Base-by-base conservation (phyloP, 176 grass and related monocot species). In the Triticum dicoccoides region DNA sequence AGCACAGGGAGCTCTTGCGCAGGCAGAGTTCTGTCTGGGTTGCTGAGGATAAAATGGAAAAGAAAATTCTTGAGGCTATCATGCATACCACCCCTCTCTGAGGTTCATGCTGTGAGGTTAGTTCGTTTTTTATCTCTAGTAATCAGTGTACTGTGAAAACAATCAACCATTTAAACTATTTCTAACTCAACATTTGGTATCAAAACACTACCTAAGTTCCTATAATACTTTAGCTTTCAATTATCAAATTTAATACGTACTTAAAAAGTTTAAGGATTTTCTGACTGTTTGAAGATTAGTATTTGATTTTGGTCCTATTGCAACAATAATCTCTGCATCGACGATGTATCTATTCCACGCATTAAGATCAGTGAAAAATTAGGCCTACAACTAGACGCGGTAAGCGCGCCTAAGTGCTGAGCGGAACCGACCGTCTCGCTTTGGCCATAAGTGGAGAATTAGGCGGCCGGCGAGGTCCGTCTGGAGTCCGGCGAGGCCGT, bases 21-120 rank as follows among this genome's bases (percentile, higher is more conserved):
- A 87, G 76, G 52, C 73, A 93, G 80, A 93, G 95, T 69, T 83
- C 89, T 15, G 5, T 90, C 15, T 95, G 95, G 95, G 66, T 98
- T 90, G 24, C 91, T 45, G 85, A 90, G 76, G 76, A 90, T 49
- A 89, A 91, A 38, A 85, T 98, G n/a, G 85, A 90, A 8, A 17
- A 73, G 8, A 86, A 71, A 78, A 88, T 95, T 56, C 63, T 88
- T 0, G 73, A 87, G 12, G 86, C 92, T 38, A 81, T 94, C 23
- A 13, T 62, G 14, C 52, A 89, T 73, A 83, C 78, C 39, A 91
- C 82, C 15, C 51, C 85, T 21, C 82, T 96, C 10, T 89, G 62
- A 67, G 82, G 78, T 81, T 7, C 11, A 56, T 77, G 74, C 73
- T 77, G 17, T 77, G 27, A 56, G 74, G 74, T 77, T 29, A 52